These are phyloP conservation scores for Ophiostoma fasciatum DNA, from an alignment of 2,329 filamentous ascomycete genomes.

Conservation along the genomic window DNA sequence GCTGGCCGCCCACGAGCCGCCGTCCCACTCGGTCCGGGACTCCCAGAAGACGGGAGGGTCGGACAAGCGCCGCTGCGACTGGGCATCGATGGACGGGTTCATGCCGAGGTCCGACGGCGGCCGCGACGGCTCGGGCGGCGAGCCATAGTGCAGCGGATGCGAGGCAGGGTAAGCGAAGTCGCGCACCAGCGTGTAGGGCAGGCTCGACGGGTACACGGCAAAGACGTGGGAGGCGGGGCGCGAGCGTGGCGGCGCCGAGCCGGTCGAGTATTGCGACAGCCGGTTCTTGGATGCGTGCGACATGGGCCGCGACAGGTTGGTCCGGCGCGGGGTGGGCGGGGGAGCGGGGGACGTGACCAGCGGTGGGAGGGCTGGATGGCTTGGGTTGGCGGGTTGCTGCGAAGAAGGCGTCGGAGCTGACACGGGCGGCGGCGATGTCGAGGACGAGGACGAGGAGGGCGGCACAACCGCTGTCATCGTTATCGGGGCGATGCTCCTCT, in stretches of 20 bases:
- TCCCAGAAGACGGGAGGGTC: slow-evolving; percentile 71
- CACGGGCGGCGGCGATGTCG: slow-evolving; percentile 33
- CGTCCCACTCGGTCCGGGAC: slow-evolving; percentile 44
- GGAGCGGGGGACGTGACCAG: slow-evolving; percentile 40
- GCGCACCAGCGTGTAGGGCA: slow-evolving; percentile 78
- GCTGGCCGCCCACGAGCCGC: slow-evolving; percentile 31
- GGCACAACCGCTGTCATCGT: slow-evolving; percentile 41
- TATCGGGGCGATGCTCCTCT: neutral
- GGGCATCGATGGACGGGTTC: slow-evolving; percentile 63
- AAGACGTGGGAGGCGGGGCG: slow-evolving; percentile 71
- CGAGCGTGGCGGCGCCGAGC: slow-evolving; percentile 54
- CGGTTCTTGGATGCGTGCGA: slow-evolving; percentile 70
- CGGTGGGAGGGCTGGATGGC: slow-evolving; percentile 39
- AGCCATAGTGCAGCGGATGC: slow-evolving; percentile 87
- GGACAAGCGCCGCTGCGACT: slow-evolving; percentile 54
- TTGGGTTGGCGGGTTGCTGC: slow-evolving; percentile 26
- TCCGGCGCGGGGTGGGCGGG: slow-evolving; percentile 39
- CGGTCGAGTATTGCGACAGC: slow-evolving; percentile 68
- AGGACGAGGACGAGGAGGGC: slow-evolving; percentile 34
- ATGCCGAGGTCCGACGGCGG: slow-evolving; percentile 65
- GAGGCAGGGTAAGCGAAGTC: slow-evolving; percentile 83
- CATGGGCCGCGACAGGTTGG: slow-evolving; percentile 48
- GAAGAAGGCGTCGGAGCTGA: slow-evolving; percentile 22
- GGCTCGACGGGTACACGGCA: slow-evolving; percentile 69
- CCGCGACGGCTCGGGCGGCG: slow-evolving; percentile 57